Evolutionary conservation across 2,329 filamentous ascomycete genomes (phyloP).

Genomic region (Periconia sp.): DNA sequence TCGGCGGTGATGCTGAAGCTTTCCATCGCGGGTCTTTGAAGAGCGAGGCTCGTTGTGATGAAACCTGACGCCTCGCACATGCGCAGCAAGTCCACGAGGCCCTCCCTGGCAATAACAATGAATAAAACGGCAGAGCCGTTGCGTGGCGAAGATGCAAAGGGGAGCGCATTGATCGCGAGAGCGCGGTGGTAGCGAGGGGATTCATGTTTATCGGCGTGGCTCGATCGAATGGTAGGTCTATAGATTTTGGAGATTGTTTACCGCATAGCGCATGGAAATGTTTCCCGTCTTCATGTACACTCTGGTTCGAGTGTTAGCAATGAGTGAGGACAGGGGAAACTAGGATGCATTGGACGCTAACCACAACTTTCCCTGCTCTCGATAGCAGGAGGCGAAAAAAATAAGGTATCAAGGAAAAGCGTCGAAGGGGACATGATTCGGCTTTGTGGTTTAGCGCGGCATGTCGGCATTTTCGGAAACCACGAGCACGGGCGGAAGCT

Average conservation of each 20-base stretch:
- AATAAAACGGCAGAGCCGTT: conserved; percentile 9
- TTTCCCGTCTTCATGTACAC: too few species aligned
- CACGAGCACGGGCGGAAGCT: not conserved
- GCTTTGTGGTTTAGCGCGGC: not conserved
- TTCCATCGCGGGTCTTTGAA: not conserved
- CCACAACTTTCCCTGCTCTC: too few species aligned
- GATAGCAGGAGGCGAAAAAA: not conserved
- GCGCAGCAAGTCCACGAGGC: conserved; percentile 39
- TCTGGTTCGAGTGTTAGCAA: too few species aligned
- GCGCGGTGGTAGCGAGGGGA: not conserved
- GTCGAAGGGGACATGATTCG: not conserved
- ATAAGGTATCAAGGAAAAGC: not conserved
- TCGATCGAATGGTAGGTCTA: not conserved
- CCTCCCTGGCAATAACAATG: not conserved
- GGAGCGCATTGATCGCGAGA: conserved; percentile 19
- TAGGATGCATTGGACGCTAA: too few species aligned
- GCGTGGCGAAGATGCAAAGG: conserved; percentile 19
- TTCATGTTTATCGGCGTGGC: not conserved
- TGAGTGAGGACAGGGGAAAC: too few species aligned
- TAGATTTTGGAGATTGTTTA: too few species aligned
- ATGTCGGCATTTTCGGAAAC: not conserved
- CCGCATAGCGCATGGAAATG: too few species aligned
- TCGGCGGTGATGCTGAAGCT: not conserved
- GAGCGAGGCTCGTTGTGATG: conserved; percentile 8
- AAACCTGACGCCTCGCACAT: conserved; percentile 30